These are phyloP conservation scores for Raphidocelis subcapitata DNA, from an alignment of 139 green algal species.

Conservation along the genomic window DNA sequence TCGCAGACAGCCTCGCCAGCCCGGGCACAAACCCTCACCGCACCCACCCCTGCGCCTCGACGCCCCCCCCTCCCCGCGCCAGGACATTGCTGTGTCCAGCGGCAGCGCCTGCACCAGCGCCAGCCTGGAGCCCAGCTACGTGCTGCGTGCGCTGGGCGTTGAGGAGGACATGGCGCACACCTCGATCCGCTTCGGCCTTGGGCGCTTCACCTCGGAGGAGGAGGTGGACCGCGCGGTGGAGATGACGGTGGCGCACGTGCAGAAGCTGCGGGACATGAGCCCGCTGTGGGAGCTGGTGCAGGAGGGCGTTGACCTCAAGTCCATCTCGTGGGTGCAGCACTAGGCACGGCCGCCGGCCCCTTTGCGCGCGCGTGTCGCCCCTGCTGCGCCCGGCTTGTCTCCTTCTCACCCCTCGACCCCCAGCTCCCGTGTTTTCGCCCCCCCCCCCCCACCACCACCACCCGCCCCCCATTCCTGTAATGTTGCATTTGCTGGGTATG, in stretches of 20 bases:
- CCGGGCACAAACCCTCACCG: no score
- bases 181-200: conserved; percentile 86
- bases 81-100: conserved; percentile 87
- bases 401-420: no score
- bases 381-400: no score
- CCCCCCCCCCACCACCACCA: no score
- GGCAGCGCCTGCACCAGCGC: conserved; percentile 94
- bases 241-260: conserved; percentile 87
- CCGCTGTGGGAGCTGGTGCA: conserved; percentile 99
- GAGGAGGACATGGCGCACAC: conserved; percentile 99
- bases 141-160: conserved; percentile 95
- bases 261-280: conserved; percentile 95
- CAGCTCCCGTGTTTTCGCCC: no score
- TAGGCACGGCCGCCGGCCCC: no score
- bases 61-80: no score
- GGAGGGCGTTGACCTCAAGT: conserved; percentile 95
- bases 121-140: conserved; percentile 95
- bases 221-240: conserved; percentile 87
- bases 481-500: no score
- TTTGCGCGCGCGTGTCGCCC: no score
- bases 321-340: conserved; percentile 96
- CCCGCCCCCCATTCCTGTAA: no score
- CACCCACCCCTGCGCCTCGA: no score
- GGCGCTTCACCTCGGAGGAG: conserved; percentile 92
- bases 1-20: no score